phyloP scores from a whole-genome alignment of 2,329 filamentous ascomycete genomes.

The Aspergillus unguis region DNA sequence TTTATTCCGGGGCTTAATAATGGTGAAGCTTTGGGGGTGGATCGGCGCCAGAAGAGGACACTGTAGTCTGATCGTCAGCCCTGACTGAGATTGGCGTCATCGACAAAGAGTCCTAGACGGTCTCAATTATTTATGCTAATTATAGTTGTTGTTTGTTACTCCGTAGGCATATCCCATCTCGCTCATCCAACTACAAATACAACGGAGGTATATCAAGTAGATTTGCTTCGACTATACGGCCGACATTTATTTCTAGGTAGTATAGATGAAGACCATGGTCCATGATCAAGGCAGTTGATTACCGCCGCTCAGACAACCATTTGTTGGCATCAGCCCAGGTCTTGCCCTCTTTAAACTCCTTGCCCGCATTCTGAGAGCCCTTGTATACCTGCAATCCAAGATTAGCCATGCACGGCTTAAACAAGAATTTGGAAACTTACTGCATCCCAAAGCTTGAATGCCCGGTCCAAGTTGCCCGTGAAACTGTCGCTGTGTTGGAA shows the following conservation, averaged over 20 bases:
- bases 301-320: conserved; percentile 51
- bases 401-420: neutral
- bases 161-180: conserved; percentile 1
- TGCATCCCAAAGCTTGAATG: conserved; percentile 64
- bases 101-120: neutral
- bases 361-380: conserved; percentile 55
- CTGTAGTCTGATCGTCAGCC: conserved; percentile 18
- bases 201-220: conserved; percentile 6
- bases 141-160: neutral
- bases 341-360: conserved; percentile 51
- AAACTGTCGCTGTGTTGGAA: conserved; percentile 61
- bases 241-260: neutral
- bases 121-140: neutral
- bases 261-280: neutral
- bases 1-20: conserved; percentile 6
- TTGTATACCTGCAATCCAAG: conserved; percentile 49
- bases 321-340: conserved; percentile 58
- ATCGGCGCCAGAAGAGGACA: conserved; percentile 31
- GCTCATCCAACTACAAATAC: conserved; percentile 9
- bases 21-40: conserved; percentile 8
- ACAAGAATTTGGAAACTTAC: conserved; percentile 42
- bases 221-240: neutral
- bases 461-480: conserved; percentile 55
- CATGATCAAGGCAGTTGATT: conserved; percentile 10
- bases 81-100: neutral